phyloP scores from a whole-genome alignment of 2,329 filamentous ascomycete species.

The Aspergillus terreus region DNA sequence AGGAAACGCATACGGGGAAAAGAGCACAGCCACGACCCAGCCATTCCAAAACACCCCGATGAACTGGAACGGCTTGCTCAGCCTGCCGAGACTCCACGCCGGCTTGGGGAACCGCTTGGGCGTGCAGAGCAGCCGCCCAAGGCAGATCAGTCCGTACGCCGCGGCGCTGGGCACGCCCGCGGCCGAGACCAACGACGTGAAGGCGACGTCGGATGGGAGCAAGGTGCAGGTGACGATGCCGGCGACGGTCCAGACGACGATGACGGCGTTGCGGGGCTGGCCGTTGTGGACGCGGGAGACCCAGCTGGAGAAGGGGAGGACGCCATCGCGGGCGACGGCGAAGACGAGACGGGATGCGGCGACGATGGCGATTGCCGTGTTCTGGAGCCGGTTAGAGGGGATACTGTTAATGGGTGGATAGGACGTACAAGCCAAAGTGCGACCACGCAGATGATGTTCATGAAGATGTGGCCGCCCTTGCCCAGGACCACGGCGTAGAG shows the following conservation, averaged over 20 bases:
- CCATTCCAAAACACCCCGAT: conserved; percentile 49
- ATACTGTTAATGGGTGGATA: too few species aligned
- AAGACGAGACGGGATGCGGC: conserved; percentile 61
- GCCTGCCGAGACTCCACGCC: conserved; percentile 44
- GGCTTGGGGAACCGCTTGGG: conserved; percentile 48
- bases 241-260: conserved; percentile 55
- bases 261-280: conserved; percentile 58
- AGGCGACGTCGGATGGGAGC: conserved; percentile 52
- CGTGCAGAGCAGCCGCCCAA: conserved; percentile 47
- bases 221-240: conserved; percentile 58
- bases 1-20: conserved; percentile 46
- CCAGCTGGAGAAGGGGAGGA: conserved; percentile 57
- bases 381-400: conserved; percentile 28
- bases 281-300: conserved; percentile 54
- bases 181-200: conserved; percentile 53
- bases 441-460: conserved; percentile 56
- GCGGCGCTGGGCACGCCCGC: conserved; percentile 52
- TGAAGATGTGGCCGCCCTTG: conserved; percentile 55
- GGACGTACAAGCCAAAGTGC: conserved; percentile 50
- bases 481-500: conserved; percentile 57
- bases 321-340: conserved; percentile 59
- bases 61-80: conserved; percentile 47
- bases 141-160: conserved; percentile 51
- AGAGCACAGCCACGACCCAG: conserved; percentile 49
- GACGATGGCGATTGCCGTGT: conserved; percentile 58